These are phyloP conservation scores for Pistacia vera DNA, from an alignment of 345 rosid genomes.

Conservation along the genomic window DNA sequence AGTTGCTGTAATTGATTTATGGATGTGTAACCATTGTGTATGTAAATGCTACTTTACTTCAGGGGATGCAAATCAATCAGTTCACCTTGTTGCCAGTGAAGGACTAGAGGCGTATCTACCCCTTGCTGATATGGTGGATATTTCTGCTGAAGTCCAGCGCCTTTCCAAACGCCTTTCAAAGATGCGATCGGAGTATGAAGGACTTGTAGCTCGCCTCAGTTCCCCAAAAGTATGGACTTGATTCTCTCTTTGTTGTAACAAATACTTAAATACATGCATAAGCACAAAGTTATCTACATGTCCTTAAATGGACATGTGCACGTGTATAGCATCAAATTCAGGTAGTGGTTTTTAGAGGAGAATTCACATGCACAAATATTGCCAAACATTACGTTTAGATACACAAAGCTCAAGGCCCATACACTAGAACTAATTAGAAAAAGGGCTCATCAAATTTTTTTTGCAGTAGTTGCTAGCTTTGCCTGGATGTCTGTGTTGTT, in stretches of 20 bases:
- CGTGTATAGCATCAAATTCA: not conserved
- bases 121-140: constrained; percentile 89
- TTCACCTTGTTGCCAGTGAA: constrained; percentile 94
- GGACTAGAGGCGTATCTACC: constrained; percentile 98
- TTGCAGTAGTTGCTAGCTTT: not conserved
- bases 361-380: not conserved
- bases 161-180: constrained; percentile 85
- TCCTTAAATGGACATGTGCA: not conserved
- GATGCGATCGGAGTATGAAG: constrained; percentile 84
- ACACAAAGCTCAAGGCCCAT: not conserved
- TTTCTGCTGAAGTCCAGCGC: constrained; percentile 88
- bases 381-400: not conserved
- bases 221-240: constrained; percentile 69
- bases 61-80: constrained; percentile 82
- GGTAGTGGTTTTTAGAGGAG: not conserved
- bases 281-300: not conserved
- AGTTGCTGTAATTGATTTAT: not conserved
- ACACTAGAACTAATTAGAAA: not conserved
- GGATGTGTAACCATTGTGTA: constrained; percentile 2
- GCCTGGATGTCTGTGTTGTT: not conserved
- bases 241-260: not conserved
- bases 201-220: constrained; percentile 70
- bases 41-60: constrained; percentile 22
- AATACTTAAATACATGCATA: not conserved
- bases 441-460: not conserved